Conservation (phyloP, 2,329 filamentous ascomycete genomes). For the Akanthomyces lecanii region DNA sequence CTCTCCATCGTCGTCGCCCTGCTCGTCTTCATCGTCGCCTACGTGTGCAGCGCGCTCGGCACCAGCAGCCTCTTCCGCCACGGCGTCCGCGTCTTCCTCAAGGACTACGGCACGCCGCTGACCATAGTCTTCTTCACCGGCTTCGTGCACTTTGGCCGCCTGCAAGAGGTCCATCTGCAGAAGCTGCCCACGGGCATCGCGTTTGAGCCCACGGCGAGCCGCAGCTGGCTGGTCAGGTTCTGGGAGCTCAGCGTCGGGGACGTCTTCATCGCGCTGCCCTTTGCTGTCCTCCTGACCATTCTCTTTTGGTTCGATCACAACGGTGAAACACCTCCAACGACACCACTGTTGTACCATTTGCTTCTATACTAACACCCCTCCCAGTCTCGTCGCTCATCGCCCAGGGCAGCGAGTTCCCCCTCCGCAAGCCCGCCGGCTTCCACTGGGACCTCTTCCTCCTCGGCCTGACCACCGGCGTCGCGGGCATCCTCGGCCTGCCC, state of each 20-base stretch:
- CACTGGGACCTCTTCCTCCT: conserved; percentile 84
- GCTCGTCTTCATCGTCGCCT: conserved; percentile 73
- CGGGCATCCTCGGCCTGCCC: conserved; percentile 71
- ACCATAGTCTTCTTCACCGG: conserved; percentile 85
- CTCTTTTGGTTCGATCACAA: conserved; percentile 91
- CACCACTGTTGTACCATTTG: too few species aligned
- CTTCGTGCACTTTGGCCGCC: conserved; percentile 81
- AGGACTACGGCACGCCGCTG: conserved; percentile 83
- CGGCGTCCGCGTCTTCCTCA: conserved; percentile 73
- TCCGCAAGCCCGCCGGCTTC: conserved; percentile 76
- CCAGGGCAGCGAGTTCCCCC: conserved; percentile 77
- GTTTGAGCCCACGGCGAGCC: conserved; percentile 71
- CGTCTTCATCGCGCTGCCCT: conserved; percentile 81
- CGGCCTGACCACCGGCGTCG: conserved; percentile 70
- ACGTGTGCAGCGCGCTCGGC: conserved; percentile 68
- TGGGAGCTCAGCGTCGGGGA: conserved; percentile 72
- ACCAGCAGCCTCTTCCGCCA: conserved; percentile 68
- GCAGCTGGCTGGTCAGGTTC: conserved; percentile 75
- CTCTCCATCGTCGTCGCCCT: conserved; percentile 73
- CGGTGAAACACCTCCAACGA: conserved; percentile 42
- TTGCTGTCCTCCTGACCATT: conserved; percentile 76
- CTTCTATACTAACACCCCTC: not conserved
- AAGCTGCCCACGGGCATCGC: conserved; percentile 71
- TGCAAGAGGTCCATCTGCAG: conserved; percentile 65
- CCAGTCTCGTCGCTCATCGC: conserved; percentile 76